Conservation (phyloP, 2,329 filamentous ascomycete genomes). For the Fusarium luffae region DNA sequence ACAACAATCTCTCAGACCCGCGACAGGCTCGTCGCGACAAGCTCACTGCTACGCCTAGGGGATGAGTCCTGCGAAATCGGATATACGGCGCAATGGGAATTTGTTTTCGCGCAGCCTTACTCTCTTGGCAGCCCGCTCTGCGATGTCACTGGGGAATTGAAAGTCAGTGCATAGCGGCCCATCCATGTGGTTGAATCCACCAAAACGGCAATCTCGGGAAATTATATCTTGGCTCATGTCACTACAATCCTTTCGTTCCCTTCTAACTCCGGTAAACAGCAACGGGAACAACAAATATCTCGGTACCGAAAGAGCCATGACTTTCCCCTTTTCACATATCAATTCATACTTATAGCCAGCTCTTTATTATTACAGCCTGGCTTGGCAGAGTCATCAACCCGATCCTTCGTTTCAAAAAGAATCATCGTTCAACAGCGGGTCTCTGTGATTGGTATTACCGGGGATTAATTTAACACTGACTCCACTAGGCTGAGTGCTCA, state of each 20-base stretch:
- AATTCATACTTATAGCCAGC: no score
- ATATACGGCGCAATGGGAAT: neutral
- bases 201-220: neutral
- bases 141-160: neutral
- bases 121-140: neutral
- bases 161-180: neutral
- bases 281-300: neutral
- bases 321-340: neutral
- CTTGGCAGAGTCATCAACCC: slow-evolving; percentile 1
- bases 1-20: neutral
- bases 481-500: neutral
- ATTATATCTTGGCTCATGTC: neutral
- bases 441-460: neutral
- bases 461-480: neutral
- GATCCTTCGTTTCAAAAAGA: slow-evolving; percentile 19
- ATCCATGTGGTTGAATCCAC: neutral
- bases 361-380: neutral
- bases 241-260: neutral
- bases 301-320: neutral
- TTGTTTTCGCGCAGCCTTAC: no score
- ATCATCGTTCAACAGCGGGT: neutral
- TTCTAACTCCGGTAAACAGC: neutral
- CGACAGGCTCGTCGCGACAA: neutral
- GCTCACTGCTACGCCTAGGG: neutral
- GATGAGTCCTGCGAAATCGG: neutral